Evolutionary conservation across 1,139 yeast genomes (phyloP), one percentile per base, ranked within the genome.

Genomic region (Suzukiozyma palmioleophila): DNA sequence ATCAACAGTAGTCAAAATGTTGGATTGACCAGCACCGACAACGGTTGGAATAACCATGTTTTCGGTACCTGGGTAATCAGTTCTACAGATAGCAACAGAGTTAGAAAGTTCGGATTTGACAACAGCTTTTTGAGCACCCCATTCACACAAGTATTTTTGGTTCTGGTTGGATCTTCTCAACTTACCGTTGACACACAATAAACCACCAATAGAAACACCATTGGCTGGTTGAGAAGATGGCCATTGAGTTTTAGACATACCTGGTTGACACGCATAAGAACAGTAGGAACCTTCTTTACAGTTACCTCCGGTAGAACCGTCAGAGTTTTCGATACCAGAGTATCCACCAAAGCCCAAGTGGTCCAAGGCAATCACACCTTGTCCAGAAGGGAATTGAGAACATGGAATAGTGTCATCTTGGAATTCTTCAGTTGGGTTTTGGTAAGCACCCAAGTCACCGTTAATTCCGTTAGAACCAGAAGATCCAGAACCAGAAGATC

Each of bases 201-300:
- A 73, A 51, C 94, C 94, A 68, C 94, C 94, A 46, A 84, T 79
- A 37, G 92, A 82, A 48, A 81, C 80, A 68, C 94, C 94, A 58
- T 66, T 74, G 36, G 79, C 49, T 43, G 92, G 92, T 66, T 84
- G 94, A 25, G 60, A 50, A 26, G 78, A 64, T 43, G 94, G 94
- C 89, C 89, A 84, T 69, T 84, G 94, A 43, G 92, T 84, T 73
- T 84, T 84, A 53, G 92, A 84, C 92, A 84, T 84, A 77, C 94
- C 94, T 42, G 92, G 78, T 66, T 84, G 90, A 68, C 94, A 84
- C 47, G 92, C 88, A 60, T 84, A 84, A 42, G 92, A 84, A 64
- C 94, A 84, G 75, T 82, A 83, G 54, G 77, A 75, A 44, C 89
- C 92, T 46, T 83, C 89, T 49, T 72, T 60, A 73, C 94, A 84